Conservation (phyloP, 2,329 filamentous ascomycete species). For the Gaeumannomyces tritici region DNA sequence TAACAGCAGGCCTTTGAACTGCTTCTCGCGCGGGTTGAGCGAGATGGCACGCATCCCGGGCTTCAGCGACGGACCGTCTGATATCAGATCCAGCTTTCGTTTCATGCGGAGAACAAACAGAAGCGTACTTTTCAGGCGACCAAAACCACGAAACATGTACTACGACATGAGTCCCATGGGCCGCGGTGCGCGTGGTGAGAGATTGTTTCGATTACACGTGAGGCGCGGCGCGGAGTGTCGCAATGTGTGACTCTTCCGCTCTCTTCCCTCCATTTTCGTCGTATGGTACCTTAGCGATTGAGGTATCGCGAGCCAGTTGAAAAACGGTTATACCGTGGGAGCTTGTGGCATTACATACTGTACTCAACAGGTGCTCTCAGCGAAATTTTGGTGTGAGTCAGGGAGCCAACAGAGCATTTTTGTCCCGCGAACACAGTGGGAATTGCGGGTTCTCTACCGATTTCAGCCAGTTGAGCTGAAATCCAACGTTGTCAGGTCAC, state of each 20-base stretch:
- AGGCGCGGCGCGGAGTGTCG: background rate
- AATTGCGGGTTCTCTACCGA: no score
- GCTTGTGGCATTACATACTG: background rate
- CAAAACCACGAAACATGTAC: background rate
- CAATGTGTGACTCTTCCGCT: background rate
- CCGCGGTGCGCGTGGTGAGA: background rate
- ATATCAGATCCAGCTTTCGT: slow-evolving; percentile 7
- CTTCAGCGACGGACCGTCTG: background rate
- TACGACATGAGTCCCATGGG: background rate
- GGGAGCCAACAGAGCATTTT: no score
- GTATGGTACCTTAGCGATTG: background rate
- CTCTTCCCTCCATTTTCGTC: background rate
- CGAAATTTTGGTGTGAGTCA: no score
- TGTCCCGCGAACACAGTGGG: no score
- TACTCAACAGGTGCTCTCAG: background rate
- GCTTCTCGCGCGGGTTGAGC: slow-evolving; percentile 62
- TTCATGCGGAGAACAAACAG: slow-evolving; percentile 8
- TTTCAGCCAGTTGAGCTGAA: no score
- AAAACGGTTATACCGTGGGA: background rate
- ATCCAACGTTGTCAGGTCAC: no score
- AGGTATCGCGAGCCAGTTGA: background rate
- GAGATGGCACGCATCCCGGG: slow-evolving; percentile 17
- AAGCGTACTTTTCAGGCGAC: background rate
- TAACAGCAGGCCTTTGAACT: slow-evolving; percentile 66
- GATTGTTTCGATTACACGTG: no score